phyloP scores from a whole-genome alignment of 176 grass and related monocot genomes.

The Oryza brachyantha region DNA sequence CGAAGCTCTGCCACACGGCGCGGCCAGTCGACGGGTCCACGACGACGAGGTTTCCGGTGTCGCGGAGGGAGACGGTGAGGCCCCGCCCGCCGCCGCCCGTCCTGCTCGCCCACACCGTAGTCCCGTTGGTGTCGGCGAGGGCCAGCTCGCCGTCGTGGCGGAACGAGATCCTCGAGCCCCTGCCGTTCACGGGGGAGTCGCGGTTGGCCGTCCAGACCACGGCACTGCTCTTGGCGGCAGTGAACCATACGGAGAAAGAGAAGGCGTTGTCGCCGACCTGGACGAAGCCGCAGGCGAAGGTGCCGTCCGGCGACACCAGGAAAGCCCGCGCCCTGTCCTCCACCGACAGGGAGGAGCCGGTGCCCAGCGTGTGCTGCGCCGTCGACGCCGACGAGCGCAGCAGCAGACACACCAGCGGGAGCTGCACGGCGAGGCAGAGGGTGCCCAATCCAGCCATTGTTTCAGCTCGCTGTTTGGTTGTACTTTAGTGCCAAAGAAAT shows the following conservation, averaged over 20 bases:
- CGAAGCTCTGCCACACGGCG: constrained; percentile 40
- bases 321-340: constrained; percentile 26
- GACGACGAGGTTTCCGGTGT: constrained; percentile 55
- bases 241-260: constrained; percentile 65
- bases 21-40: not conserved
- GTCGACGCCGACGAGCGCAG: not conserved
- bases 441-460: not conserved
- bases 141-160: constrained; percentile 43
- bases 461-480: not conserved
- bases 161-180: constrained; percentile 40
- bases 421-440: not conserved
- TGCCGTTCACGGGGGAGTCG: constrained; percentile 40
- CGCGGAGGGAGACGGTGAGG: constrained; percentile 34
- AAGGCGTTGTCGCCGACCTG: constrained; percentile 44
- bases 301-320: constrained; percentile 35
- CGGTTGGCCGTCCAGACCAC: constrained; percentile 62
- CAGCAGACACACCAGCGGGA: not conserved
- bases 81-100: not conserved
- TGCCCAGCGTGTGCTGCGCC: constrained; percentile 10
- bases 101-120: constrained; percentile 48
- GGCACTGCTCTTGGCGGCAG: constrained; percentile 23
- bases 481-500: no score
- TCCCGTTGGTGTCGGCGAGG: constrained; percentile 48
- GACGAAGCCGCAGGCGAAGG: constrained; percentile 44
- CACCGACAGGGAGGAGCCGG: constrained; percentile 25